These are phyloP conservation scores for Rhododendron mucronatum DNA, from an alignment of 148 eudicot genomes.

Conservation along the genomic window DNA sequence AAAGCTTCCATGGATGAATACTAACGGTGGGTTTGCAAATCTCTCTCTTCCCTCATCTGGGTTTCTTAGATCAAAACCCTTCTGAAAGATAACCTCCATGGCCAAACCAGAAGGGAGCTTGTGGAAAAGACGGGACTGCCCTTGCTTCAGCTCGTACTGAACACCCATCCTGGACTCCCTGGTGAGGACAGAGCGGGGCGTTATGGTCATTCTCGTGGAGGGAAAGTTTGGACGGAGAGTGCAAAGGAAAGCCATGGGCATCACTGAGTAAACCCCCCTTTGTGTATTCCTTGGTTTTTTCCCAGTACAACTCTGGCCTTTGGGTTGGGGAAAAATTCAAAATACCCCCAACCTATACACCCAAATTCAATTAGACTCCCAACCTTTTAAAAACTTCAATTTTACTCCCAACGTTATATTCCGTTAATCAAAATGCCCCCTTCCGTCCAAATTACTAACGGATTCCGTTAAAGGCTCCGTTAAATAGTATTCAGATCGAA, in stretches of 20 bases:
- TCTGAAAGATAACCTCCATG: conserved; percentile 79
- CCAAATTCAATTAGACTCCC: too few relatives aligned
- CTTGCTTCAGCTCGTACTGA: conserved; percentile 58
- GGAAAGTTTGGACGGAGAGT: conserved; percentile 11
- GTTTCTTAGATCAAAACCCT: conserved; percentile 17
- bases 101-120: conserved; percentile 79
- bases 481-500: too few relatives aligned
- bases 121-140: conserved; percentile 75
- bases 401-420: too few relatives aligned
- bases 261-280: not conserved
- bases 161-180: conserved; percentile 38
- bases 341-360: too few relatives aligned
- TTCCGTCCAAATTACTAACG: too few relatives aligned
- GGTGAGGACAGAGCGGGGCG: conserved; percentile 31
- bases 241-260: conserved; percentile 26
- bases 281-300: too few relatives aligned
- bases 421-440: too few relatives aligned
- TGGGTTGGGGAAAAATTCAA: too few relatives aligned
- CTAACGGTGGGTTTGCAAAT: conserved; percentile 44
- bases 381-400: too few relatives aligned
- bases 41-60: conserved; percentile 18
- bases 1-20: conserved; percentile 86
- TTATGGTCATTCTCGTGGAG: conserved; percentile 22
- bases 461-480: too few relatives aligned
- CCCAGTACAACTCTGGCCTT: too few relatives aligned